Percentiles rank a stretch among this genome's conserved stretches.
Conservation (phyloP, 306 rosid genomes). For the Erythrophleum fordii region DNA sequence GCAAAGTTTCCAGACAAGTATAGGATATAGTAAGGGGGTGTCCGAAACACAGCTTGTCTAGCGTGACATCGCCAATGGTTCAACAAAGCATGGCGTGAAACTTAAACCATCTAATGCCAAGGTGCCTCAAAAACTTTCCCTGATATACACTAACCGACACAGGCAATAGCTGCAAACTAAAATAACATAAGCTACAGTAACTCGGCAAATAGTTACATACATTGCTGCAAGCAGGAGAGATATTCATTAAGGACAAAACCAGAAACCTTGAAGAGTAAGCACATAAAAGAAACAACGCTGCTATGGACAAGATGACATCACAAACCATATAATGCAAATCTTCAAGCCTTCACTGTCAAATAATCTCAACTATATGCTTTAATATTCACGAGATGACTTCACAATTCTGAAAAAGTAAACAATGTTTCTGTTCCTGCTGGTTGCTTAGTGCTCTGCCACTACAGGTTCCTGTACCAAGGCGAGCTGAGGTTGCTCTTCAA, state of each 20-base stretch:
- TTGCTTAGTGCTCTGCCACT: slow-evolving; percentile 47
- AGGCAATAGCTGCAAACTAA: slow-evolving; percentile 57
- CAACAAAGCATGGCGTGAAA: slow-evolving; percentile 52
- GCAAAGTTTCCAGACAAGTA: neutral
- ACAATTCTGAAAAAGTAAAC: slow-evolving; percentile 31
- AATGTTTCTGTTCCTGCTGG: slow-evolving; percentile 37
- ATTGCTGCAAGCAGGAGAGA: slow-evolving; percentile 60
- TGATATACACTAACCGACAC: slow-evolving; percentile 50
- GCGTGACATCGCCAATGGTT: slow-evolving; percentile 46
- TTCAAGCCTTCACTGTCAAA: slow-evolving; percentile 61
- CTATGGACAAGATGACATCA: slow-evolving; percentile 65
- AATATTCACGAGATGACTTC: slow-evolving; percentile 51
- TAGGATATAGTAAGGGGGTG: slow-evolving; percentile 19
- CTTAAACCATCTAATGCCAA: slow-evolving; percentile 42
- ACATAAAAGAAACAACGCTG: slow-evolving; percentile 58
- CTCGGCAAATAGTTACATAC: slow-evolving; percentile 65
- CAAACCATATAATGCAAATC: slow-evolving; percentile 63
- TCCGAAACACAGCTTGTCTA: slow-evolving; percentile 40
- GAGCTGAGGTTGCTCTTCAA: slow-evolving; percentile 64
- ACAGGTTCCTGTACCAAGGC: slow-evolving; percentile 47
- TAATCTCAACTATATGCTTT: slow-evolving; percentile 61
- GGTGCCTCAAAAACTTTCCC: slow-evolving; percentile 56
- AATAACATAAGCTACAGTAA: slow-evolving; percentile 54
- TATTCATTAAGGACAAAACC: slow-evolving; percentile 56
- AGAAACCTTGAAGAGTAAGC: slow-evolving; percentile 59